Conservation (phyloP, 345 rosid genomes). For the Carallia brachiata region DNA sequence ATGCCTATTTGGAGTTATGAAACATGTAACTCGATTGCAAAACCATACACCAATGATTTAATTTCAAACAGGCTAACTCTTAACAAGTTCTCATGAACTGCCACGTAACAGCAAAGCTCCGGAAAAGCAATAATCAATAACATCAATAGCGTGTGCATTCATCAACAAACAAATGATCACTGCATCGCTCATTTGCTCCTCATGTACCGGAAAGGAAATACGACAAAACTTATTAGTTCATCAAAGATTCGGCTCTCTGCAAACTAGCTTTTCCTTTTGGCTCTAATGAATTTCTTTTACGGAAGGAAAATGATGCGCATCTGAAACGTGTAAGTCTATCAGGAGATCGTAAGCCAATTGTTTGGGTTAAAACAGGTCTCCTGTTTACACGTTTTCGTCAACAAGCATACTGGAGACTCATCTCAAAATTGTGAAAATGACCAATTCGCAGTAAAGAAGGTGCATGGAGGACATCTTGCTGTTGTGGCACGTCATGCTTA, state of each 20-base stretch:
- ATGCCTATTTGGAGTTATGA: neutral
- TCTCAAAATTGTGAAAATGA: too few species aligned
- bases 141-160: slow-evolving; percentile 8
- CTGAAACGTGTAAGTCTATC: neutral
- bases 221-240: neutral
- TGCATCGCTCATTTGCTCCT: slow-evolving; percentile 5
- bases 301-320: neutral
- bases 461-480: too few species aligned
- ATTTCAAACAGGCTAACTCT: neutral
- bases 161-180: neutral
- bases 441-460: too few species aligned
- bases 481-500: too few species aligned
- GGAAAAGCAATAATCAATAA: neutral
- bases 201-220: neutral
- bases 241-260: neutral
- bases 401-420: too few species aligned
- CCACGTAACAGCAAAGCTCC: neutral
- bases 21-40: neutral
- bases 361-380: slow-evolving; percentile 1
- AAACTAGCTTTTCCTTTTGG: neutral
- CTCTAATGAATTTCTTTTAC: neutral
- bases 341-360: neutral
- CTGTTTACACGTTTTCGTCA: neutral
- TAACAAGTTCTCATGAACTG: neutral
- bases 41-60: neutral